Percentiles rank a stretch among this genome's conserved stretches.
These are phyloP conservation scores for Sicyos edulis DNA, from an alignment of 306 rosid species.

Conservation along the genomic window DNA sequence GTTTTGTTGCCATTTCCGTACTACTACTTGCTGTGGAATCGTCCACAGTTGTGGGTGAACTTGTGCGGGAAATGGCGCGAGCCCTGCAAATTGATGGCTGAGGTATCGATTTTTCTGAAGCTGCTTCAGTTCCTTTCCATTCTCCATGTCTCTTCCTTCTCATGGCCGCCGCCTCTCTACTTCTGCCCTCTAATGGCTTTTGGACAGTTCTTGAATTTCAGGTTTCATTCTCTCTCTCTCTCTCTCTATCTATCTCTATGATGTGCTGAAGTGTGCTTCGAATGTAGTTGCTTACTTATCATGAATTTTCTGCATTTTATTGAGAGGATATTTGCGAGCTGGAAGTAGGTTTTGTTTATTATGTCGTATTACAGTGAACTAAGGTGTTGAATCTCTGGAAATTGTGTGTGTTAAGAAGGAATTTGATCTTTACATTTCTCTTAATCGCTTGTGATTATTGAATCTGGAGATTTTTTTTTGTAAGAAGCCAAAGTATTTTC, in stretches of 20 bases:
- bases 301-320: background rate
- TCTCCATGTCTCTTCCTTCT: constrained; percentile 52
- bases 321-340: background rate
- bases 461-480: too few species aligned
- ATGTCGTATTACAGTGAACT: background rate
- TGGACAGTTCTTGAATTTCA: constrained; percentile 82
- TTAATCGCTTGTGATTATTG: background rate
- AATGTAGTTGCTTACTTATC: background rate
- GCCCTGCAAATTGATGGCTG: constrained; percentile 68
- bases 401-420: background rate
- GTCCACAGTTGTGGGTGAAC: constrained; percentile 69
- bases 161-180: constrained; percentile 74
- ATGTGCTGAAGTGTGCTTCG: background rate
- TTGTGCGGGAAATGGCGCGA: constrained; percentile 66
- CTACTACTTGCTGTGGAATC: constrained; percentile 60
- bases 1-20: constrained; percentile 63
- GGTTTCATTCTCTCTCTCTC: constrained; percentile 28
- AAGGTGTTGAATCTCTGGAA: background rate
- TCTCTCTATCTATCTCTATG: background rate
- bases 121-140: constrained; percentile 61
- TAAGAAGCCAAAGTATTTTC: too few species aligned
- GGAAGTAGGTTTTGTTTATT: background rate
- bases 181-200: constrained; percentile 76
- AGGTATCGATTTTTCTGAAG: constrained; percentile 54
- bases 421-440: background rate